phyloP scores from a whole-genome alignment of 495 filamentous ascomycete species.

The Aspergillus steynii region DNA sequence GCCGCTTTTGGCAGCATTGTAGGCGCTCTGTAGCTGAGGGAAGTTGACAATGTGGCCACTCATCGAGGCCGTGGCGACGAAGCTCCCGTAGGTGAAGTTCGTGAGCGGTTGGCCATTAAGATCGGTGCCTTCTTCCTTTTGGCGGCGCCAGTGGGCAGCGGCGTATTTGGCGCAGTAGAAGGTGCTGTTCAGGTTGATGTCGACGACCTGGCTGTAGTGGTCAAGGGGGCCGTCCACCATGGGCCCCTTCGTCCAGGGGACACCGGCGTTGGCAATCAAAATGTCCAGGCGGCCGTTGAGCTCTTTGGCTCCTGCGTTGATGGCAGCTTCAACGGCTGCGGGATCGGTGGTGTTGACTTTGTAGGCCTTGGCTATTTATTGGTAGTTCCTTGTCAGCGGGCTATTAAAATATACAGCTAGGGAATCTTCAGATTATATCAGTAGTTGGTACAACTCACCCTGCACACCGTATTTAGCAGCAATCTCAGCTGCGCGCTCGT shows the following conservation, averaged over 20 bases:
- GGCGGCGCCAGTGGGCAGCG: conserved; percentile 16
- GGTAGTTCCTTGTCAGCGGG: no score
- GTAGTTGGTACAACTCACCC: conserved; percentile 40
- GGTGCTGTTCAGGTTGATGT: conserved; percentile 72
- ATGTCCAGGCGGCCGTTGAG: conserved; percentile 49
- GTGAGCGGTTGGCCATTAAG: conserved; percentile 60
- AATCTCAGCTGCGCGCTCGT: conserved; percentile 63
- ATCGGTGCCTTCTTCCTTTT: conserved; percentile 59
- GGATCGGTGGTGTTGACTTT: background rate
- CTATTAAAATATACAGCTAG: no score
- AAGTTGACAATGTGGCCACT: conserved; percentile 77
- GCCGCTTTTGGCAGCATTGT: conserved; percentile 83
- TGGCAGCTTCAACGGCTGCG: conserved; percentile 9
- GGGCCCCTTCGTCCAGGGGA: conserved; percentile 56
- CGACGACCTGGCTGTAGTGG: conserved; percentile 62
- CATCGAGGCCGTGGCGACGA: conserved; percentile 74
- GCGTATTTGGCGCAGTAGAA: conserved; percentile 75
- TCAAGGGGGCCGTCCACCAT: conserved; percentile 60
- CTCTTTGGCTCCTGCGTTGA: conserved; percentile 32
- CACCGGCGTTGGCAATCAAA: conserved; percentile 70
- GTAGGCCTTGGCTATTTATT: background rate
- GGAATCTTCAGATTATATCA: background rate
- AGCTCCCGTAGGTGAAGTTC: conserved; percentile 60
- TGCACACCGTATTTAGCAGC: conserved; percentile 69
- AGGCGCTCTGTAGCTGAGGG: conserved; percentile 75